Evolutionary conservation across 1,284 basidiomycete species (phyloP), one percentile per base, ranked within the genome.

Genomic region (Cystobasidium sp.): DNA sequence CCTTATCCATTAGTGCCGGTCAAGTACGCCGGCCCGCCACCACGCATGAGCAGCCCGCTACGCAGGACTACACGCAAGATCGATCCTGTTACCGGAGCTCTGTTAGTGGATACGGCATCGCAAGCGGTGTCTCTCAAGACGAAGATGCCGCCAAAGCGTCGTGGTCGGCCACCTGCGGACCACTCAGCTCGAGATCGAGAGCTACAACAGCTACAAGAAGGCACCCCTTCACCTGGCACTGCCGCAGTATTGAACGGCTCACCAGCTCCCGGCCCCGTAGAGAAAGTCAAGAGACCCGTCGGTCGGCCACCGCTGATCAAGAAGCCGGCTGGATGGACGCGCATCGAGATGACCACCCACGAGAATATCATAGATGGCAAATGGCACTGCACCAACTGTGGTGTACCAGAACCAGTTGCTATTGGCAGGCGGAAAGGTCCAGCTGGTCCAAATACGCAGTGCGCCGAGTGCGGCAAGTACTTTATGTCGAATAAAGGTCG

Each of bases 351-450:
- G 44, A 76, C 77, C 0, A 53, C 76, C 80, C 91, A 92, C 79
- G 85, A 89, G 53, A 92, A 92, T 80, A 86, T 88, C 79, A 90
- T 94, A 79, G 85, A 93, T 78, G 92, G 91, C 0, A 85, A 90
- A 3, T 96, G 93, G 93, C 92, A 93, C 83, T 96, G 93, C 82
- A 92, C 91, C 55, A 70, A 80, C 51, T 94, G 90, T 77, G 93
- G 93, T 20, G 91, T 91, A 80, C 93, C 94, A 0, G 93, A 93
- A 80, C 87, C 84, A 77, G 89, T 94, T 68, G 91, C 93, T 1
- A 85, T 93, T 66, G 92, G 93, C 9, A 85, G 91, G 76, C 86
- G 92, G 78, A 95, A 95, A 81, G 94, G 94, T 1, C 93, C 92
- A 3, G 83, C 93, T 72, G 94, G 94, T 31, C 90, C 93, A 80